These are phyloP conservation scores for Coemansia sp. DNA, from an alignment of 192 early-diverging fungal genomes.

Conservation along the genomic window DNA sequence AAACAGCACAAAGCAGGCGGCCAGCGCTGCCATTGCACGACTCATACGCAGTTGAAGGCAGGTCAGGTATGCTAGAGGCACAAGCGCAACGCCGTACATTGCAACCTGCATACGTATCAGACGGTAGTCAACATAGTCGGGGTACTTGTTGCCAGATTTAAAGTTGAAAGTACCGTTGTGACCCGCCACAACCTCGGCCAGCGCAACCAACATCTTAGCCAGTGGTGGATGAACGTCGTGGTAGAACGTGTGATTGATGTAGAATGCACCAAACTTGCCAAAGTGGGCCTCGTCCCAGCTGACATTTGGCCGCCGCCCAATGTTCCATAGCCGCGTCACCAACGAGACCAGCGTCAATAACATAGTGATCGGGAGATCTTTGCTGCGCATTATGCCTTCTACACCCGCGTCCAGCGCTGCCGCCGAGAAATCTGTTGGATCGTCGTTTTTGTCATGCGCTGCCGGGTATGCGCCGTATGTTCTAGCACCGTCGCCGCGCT, in stretches of 20 bases:
- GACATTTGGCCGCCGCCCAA: conserved; percentile 60
- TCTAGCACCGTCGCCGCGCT: conserved; percentile 10
- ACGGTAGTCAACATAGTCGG: conserved; percentile 61
- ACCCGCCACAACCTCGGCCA: conserved; percentile 62
- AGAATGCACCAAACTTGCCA: conserved; percentile 81
- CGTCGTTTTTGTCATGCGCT: not conserved
- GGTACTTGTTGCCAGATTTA: conserved; percentile 64
- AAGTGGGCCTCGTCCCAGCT: conserved; percentile 74
- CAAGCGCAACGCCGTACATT: conserved; percentile 65
- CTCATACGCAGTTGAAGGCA: conserved; percentile 61
- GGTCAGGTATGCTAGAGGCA: conserved; percentile 70
- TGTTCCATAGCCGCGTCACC: conserved; percentile 65
- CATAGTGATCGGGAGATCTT: conserved; percentile 51
- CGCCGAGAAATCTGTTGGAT: conserved; percentile 34
- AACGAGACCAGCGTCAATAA: conserved; percentile 64
- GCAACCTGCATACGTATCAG: conserved; percentile 66
- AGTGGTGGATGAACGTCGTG: conserved; percentile 98
- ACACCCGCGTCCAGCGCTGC: conserved; percentile 26
- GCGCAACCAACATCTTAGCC: conserved; percentile 72
- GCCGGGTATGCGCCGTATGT: conserved; percentile 43
- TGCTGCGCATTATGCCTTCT: conserved; percentile 47
- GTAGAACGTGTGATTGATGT: conserved; percentile 90
- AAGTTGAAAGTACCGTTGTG: conserved; percentile 72
- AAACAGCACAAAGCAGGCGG: conserved; percentile 63
- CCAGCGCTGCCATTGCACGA: conserved; percentile 53